Conservation (phyloP, 441 rosid genomes). For the Manihot esculenta region DNA sequence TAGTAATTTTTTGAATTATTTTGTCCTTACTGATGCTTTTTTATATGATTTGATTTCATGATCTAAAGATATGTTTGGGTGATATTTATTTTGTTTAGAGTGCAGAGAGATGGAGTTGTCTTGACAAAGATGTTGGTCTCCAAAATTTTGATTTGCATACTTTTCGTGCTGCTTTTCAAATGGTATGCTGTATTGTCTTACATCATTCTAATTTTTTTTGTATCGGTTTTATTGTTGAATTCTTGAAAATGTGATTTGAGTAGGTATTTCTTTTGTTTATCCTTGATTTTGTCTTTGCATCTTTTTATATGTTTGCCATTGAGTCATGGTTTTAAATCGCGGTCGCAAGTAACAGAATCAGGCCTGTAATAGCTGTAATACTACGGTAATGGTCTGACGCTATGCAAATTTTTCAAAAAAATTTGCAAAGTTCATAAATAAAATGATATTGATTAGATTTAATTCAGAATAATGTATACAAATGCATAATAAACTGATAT, state of each 20-base stretch:
- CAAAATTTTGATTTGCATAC: constrained; percentile 87
- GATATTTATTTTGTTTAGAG: constrained; percentile 50
- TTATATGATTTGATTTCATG: neutral
- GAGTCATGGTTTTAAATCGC: too few relatives aligned
- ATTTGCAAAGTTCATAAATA: too few relatives aligned
- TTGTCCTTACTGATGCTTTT: neutral
- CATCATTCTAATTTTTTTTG: constrained; percentile 11
- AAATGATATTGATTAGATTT: too few relatives aligned
- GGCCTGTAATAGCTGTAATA: too few relatives aligned
- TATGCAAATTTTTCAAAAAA: too few relatives aligned
- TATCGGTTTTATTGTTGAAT: neutral
- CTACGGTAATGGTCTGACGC: too few relatives aligned
- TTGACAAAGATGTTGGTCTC: constrained; percentile 67
- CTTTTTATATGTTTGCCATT: neutral
- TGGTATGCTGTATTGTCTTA: constrained; percentile 41
- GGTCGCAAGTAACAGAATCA: too few relatives aligned
- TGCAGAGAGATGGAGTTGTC: constrained; percentile 88
- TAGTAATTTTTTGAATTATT: neutral
- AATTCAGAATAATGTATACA: too few relatives aligned
- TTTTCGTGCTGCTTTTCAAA: constrained; percentile 88
- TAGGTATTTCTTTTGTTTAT: neutral
- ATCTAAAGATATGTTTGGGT: constrained; percentile 3
- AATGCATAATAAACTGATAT: too few relatives aligned
- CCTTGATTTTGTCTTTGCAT: neutral
- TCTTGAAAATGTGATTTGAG: constrained; percentile 1